Base-by-base conservation (phyloP, 371 early-diverging fungal genomes). In the Mortierella sp. region DNA sequence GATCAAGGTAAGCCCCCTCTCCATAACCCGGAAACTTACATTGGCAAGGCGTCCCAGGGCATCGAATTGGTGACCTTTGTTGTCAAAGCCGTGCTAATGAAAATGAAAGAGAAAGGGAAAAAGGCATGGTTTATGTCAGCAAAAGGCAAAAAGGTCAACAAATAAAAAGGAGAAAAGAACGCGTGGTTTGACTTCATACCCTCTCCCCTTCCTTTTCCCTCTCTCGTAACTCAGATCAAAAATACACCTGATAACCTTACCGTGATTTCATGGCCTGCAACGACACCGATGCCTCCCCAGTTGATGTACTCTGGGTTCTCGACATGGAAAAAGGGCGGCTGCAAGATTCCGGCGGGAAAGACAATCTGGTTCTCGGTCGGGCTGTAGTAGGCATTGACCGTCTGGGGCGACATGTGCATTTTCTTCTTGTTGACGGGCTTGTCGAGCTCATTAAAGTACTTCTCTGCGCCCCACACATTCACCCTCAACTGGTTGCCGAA, bases 261-360 rank as follows among this genome's bases (percentile, higher is more conserved):
- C 58, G 92, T 90, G 14, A 93, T 81, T 82, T 93, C 94, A 83
- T 94, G 93, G 6, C 92, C 94, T 51, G 92, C 88, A 14, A 94
- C 89, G 35, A 83, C 80, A 48, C 94, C 93, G 48, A 94, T 91
- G 46, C 89, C 90, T 38, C 94, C 94, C 82, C 89, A 93, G 54
- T 92, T 92, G 27, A 93, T 18, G 70, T 91, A 91, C 44, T 88
- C 90, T 12, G 93, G 93, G 32, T 80, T 76, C 14, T 88, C 84
- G 1, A 78, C 55, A 55, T 88, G 76, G 76, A 90, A 92, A 82
- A 92, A 91, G 8, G 92, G 92, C 1, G 75, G 58, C 44, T 91
- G 91, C 27, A 94, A 74, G 32, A 94, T 93, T 4, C 90, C 94
- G 10, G 93, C 93, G 14, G 92, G 93, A 32, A 94, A 88, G 6